Conservation (phyloP, 2,329 filamentous ascomycete genomes). For the Penicillium sp. region DNA sequence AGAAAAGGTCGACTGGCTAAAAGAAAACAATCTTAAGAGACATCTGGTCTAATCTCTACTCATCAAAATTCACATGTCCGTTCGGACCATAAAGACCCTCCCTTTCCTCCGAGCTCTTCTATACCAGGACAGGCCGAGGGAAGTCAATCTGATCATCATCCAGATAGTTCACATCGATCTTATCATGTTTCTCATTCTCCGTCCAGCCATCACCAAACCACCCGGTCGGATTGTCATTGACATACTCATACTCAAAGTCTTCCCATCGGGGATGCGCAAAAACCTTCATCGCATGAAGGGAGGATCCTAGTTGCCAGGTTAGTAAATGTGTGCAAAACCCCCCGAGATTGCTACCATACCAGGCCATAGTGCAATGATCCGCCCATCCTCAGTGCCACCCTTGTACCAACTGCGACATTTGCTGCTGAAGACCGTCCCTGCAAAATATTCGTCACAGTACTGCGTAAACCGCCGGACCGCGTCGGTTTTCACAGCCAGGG, state of each 20-base stretch:
- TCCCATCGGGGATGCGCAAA: conserved; percentile 42
- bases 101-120: background rate
- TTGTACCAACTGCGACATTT: conserved; percentile 46
- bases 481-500: conserved; percentile 30
- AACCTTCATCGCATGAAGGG: conserved; percentile 41
- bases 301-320: conserved; percentile 29
- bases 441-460: conserved; percentile 40
- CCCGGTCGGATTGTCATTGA: conserved; percentile 33
- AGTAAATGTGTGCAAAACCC: background rate
- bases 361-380: conserved; percentile 39
- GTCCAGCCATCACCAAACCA: conserved; percentile 42
- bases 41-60: background rate
- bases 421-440: conserved; percentile 36
- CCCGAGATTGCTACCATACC: conserved; percentile 23
- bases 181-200: conserved; percentile 34
- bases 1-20: no score
- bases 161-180: conserved; percentile 38
- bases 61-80: background rate
- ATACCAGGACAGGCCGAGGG: conserved; percentile 17
- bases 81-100: background rate
- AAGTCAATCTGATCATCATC: conserved; percentile 41
- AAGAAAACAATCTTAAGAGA: background rate
- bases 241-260: conserved; percentile 42
- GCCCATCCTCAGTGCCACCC: conserved; percentile 34
- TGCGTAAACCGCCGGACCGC: conserved; percentile 33